Evolutionary conservation across 2,329 filamentous ascomycete genomes (phyloP), one percentile per base, ranked within the genome.

Genomic region (Sphaerulina populicola): DNA sequence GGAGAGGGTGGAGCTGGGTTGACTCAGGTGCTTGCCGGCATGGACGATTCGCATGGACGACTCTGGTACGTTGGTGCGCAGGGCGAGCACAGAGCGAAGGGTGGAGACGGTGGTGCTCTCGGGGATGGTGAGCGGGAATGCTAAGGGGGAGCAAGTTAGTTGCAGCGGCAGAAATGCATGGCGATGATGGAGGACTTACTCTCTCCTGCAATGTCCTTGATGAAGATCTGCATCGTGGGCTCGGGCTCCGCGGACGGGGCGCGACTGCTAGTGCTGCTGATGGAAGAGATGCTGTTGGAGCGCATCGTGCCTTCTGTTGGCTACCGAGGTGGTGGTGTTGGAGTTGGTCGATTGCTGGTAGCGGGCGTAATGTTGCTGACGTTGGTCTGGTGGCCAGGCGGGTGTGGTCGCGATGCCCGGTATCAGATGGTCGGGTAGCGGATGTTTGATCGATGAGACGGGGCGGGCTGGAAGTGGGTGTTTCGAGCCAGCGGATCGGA

Each of bases 161-260:
- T 55, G 51, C 45, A 47, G 38, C 2, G 14, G 39, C 42, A 51
- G 47, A 58, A 49, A 56, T 31, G 47, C 45, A 27, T 27, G 23
- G 23, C 23, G 3, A 27, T 27, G 23, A 27, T 27, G 5, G 37
- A 35, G 36, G 36, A 69, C 77, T 66, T 71, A 81, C 79, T 81
- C 66, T 75, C 72, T 59, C 78, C 78, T 33, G 75, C 71, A 44
- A 79, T 68, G 62, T 75, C 76, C 69, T 79, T 80, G 66, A 81
- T 74, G 68, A 81, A 81, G 67, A 82, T 78, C 64, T 79, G 77
- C 70, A 80, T 79, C 36, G 72, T 78, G 46, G 77, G 72, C 48
- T 74, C 71, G 44, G 68, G 62, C 52, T 77, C 73, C 37, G 66
- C 63, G 30, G 67, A 66, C 3, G 66, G 63, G 31, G 70, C 69